Conservation (phyloP, 106 monocot genomes). For the Dioscorea zingiberensis region DNA sequence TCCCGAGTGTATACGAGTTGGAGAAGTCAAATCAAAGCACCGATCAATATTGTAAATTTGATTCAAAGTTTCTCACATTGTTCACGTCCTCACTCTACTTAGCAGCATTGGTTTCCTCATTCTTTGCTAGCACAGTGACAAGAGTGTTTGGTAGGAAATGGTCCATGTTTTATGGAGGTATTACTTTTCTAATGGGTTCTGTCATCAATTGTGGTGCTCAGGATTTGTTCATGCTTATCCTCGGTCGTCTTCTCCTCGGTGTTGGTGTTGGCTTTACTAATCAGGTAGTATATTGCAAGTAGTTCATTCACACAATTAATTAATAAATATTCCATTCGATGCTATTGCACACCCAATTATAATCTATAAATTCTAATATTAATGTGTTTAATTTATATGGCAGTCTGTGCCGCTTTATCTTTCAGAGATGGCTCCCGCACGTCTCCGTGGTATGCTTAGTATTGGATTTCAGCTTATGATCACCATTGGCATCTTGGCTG, state of each 20-base stretch:
- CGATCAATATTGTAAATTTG: slow-evolving; percentile 11
- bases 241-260: too few species aligned
- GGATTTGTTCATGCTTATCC: too few species aligned
- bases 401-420: not conserved
- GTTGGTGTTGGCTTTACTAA: too few species aligned
- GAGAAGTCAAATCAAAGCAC: not conserved
- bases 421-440: slow-evolving; percentile 1
- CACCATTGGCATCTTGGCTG: not conserved
- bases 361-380: not conserved
- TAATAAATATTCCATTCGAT: too few species aligned
- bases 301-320: too few species aligned
- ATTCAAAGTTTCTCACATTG: not conserved
- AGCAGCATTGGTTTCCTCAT: not conserved
- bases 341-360: too few species aligned
- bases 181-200: not conserved
- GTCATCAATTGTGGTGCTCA: not conserved
- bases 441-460: not conserved
- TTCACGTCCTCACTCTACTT: slow-evolving; percentile 9
- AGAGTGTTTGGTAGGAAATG: not conserved
- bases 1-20: not conserved
- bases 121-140: not conserved
- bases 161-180: not conserved
- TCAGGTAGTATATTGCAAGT: too few species aligned
- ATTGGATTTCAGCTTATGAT: not conserved
- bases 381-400: not conserved